A percentile compares a stretch with the other conserved stretches of the same genome.
These are phyloP conservation scores for Cokeromyces recurvatus DNA, from an alignment of 371 early-diverging fungal genomes.

Conservation along the genomic window DNA sequence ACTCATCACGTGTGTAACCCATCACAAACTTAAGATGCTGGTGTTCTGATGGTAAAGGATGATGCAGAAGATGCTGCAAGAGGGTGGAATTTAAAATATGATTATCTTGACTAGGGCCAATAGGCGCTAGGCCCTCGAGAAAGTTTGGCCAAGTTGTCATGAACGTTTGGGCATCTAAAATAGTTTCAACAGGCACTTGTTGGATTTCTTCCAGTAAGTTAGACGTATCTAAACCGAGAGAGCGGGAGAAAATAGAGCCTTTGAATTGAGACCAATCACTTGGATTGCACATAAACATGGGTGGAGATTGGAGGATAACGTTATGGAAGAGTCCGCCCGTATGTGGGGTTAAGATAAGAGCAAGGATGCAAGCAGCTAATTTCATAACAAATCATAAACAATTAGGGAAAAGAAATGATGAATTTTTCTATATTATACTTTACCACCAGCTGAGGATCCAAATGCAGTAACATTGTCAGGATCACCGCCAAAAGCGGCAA, in stretches of 20 bases:
- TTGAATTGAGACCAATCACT: conserved; percentile 31
- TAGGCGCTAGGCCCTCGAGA: conserved; percentile 31
- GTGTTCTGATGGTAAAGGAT: conserved; percentile 15
- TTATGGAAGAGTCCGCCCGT: conserved; percentile 19
- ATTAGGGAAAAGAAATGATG: no score
- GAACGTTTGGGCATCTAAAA: conserved; percentile 29
- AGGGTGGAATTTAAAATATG: conserved; percentile 10
- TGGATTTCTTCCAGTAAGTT: conserved; percentile 15
- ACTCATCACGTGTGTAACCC: conserved; percentile 37
- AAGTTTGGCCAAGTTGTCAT: conserved; percentile 40
- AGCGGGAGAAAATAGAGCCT: conserved; percentile 24
- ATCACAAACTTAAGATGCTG: conserved; percentile 23
- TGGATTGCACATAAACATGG: conserved; percentile 27
- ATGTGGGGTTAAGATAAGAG: conserved; percentile 16
- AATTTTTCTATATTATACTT: no score
- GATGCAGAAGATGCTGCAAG: conserved; percentile 20
- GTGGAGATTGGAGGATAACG: conserved; percentile 27
- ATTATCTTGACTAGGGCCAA: conserved; percentile 22
- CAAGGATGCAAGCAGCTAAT: conserved; percentile 19
- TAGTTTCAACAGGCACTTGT: conserved; percentile 16
- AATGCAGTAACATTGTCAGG: conserved; percentile 30
- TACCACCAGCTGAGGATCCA: conserved; percentile 38
- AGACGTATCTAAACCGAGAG: conserved; percentile 14
- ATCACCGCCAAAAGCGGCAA: conserved; percentile 28
- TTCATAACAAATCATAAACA: no score